Evolutionary conservation across 1,139 yeast species (phyloP).

Genomic region (Hansenula lynferdii): DNA sequence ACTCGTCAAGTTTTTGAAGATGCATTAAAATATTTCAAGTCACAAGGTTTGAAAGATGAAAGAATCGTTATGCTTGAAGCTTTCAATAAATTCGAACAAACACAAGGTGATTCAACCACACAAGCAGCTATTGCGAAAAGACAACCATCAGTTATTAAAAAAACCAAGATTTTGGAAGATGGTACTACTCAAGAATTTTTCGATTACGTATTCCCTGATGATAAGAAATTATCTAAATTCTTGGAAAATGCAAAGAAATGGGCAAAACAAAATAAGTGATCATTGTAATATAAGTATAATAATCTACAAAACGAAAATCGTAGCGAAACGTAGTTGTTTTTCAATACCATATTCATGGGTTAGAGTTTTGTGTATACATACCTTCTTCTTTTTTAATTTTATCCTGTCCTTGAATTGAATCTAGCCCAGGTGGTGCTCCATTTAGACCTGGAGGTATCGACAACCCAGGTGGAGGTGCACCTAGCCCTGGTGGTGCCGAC

Average conservation of each 20-base stretch:
- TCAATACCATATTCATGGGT: no score
- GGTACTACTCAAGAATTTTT: conserved; percentile 51
- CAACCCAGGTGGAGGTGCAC: no score
- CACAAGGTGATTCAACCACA: conserved; percentile 49
- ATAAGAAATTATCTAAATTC: conserved; percentile 46
- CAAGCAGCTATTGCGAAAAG: conserved; percentile 36
- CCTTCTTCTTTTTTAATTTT: neutral
- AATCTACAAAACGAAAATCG: no score
- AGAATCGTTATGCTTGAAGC: conserved; percentile 58
- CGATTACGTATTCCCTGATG: conserved; percentile 70
- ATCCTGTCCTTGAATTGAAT: conserved; percentile 17
- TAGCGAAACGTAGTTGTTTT: no score
- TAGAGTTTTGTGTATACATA: no score
- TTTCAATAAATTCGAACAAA: conserved; percentile 58
- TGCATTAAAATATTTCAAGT: conserved; percentile 45
- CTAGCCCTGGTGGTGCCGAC: conserved; percentile 9
- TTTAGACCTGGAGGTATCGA: conserved; percentile 16
- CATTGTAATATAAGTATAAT: no score
- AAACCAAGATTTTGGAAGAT: conserved; percentile 36
- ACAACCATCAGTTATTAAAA: conserved; percentile 54
- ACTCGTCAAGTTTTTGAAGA: conserved; percentile 54
- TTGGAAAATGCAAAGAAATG: conserved; percentile 63
- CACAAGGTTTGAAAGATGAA: conserved; percentile 32
- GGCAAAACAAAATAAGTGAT: conserved; percentile 29
- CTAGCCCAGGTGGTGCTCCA: conserved; percentile 10